Base-by-base conservation (phyloP, 345 rosid genomes). In the Mallotus nudiflorus region DNA sequence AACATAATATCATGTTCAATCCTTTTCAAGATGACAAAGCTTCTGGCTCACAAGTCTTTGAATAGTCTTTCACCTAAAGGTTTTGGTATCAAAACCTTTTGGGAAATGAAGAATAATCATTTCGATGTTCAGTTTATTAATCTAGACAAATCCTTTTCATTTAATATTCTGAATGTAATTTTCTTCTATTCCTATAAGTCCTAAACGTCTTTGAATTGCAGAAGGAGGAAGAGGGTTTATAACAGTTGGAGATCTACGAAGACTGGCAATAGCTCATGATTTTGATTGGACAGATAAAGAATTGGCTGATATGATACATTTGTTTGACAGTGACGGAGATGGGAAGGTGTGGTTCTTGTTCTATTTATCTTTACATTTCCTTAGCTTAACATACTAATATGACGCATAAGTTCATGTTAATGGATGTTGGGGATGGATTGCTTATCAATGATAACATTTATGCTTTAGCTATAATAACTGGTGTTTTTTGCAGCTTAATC, bases 211-310 rank as follows among this genome's bases (percentile, higher is more conserved):
- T 66, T 60, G 74, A 19, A 44, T 74, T 78, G 85, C 84, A 91
- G 96, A 79, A 77, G 80, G 77, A 4, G 98, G 90, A 79, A 86
- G 77, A 60, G 94, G 94, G 11, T 50, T 73, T 71, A 81, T 91
- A 69, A 82, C 75, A 29, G 25, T 40, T 31, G 67, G 83, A 73
- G 98, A 93, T 82, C 35, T 88, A 65, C 69, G 31, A 24, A 88
- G 80, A 69, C 77, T 87, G 51, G 92, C 93, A 1, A 45, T 24
- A 22, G 80, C 88, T 25, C 88, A 91, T 70, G 92, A 93, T 83
- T 93, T 93, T 78, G 73, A 64, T 1, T 91, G 96, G 98, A 77
- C 88, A 35, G 83, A 88, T 62, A 77, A 69, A 66, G 97, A 93
- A 78, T 77, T 89, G 70, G 76, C 80, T 53, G 87, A 85, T 83